These are phyloP conservation scores for Crassisporium funariophilum DNA, from an alignment of 768 basidiomycete species.

Conservation along the genomic window DNA sequence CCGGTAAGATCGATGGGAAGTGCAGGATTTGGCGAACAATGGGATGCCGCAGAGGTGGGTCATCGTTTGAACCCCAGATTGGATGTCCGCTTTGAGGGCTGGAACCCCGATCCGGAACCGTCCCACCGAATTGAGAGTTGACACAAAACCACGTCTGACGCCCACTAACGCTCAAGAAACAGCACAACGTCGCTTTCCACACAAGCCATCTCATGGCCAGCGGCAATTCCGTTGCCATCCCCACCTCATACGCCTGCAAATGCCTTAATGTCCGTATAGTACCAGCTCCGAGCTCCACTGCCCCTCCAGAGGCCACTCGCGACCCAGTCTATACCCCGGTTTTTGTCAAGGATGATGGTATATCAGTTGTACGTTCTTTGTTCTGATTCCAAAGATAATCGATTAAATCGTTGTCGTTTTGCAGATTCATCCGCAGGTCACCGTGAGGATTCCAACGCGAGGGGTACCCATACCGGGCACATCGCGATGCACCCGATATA, in stretches of 20 bases:
- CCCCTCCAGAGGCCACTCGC: slow-evolving; percentile 32
- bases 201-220: slow-evolving; percentile 31
- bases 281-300: slow-evolving; percentile 33
- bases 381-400: slow-evolving; percentile 8
- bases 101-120: slow-evolving; percentile 44
- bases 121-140: slow-evolving; percentile 28
- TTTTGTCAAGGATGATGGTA: slow-evolving; percentile 68
- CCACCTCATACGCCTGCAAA: slow-evolving; percentile 53
- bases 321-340: slow-evolving; percentile 52
- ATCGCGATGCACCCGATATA: slow-evolving; percentile 57
- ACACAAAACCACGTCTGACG: slow-evolving; percentile 24
- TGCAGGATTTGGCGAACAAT: slow-evolving; percentile 17
- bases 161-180: slow-evolving; percentile 11
- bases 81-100: slow-evolving; percentile 32
- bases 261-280: slow-evolving; percentile 73
- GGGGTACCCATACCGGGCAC: slow-evolving; percentile 44
- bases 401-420: slow-evolving; percentile 12
- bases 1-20: slow-evolving; percentile 11
- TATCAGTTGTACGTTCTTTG: slow-evolving; percentile 55
- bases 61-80: slow-evolving; percentile 17
- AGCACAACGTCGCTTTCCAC: slow-evolving; percentile 4
- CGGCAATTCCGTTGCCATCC: slow-evolving; percentile 21
- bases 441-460: slow-evolving; percentile 60
- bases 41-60: slow-evolving; percentile 1
- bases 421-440: slow-evolving; percentile 70